Evolutionary conservation across 2,329 filamentous ascomycete genomes (phyloP), one percentile per base, ranked within the genome.

Genomic region (Fusarium abutilonis): DNA sequence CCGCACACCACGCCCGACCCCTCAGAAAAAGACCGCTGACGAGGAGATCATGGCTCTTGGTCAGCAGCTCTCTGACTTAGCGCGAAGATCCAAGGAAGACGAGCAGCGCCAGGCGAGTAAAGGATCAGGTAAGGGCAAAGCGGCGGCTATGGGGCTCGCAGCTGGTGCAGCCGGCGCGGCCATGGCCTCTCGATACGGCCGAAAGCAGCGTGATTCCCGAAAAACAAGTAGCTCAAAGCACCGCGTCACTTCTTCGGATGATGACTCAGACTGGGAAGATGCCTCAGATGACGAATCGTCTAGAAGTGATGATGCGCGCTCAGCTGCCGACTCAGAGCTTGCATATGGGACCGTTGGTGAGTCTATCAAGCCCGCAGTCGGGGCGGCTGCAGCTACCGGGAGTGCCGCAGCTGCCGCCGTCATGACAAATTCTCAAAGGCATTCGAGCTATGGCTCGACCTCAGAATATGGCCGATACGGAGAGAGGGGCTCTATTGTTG

Each of bases 31-130:
- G 51, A 79, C 80, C 66, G 81, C 82, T 2, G 83, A 86, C 57
- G 83, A 85, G 57, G 84, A 87, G 73, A 86, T 87, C 29, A 70
- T 84, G 51, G 79, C 80, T 52, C 77, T 87, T 39, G 84, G 84
- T 13, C 79, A 82, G 51, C 78, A 84, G 69, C 78, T 87, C 43
- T 80, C 81, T 35, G 78, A 83, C 63, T 74, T 86, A 39, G 83
- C 83, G 14, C 78, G 76, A 56, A 77, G 79, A 47, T 79, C 84
- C 48, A 83, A 84, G 64, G 73, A 77, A 13, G 77, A 80, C n/a
- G 82, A 86, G 42, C 66, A 80, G 47, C 77, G 79, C 45, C 73
- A 74, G 21, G 74, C 74, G 1, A 82, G 74, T 9, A 70, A 64
- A 47, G 56, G 58, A 39, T 57, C 59, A 42, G 64, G 68, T 21